Conservation (phyloP, 805 yeast species). For the Kluyveromyces dobzhanskii region DNA sequence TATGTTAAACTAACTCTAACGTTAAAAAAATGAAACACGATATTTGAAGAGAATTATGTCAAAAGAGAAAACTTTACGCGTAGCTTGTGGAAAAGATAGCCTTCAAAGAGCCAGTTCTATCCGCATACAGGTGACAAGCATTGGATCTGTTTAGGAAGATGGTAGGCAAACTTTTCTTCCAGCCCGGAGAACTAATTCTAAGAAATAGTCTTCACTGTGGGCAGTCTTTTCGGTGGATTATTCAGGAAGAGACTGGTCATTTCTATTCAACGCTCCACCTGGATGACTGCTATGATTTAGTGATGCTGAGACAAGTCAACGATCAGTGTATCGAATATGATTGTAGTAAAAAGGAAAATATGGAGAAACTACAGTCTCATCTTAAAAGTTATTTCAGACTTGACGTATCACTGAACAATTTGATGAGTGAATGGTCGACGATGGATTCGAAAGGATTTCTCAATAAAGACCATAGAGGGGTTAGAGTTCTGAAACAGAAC, state of each 20-base stretch:
- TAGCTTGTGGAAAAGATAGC: no score
- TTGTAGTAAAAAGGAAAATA: slow-evolving; percentile 25
- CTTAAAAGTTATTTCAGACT: slow-evolving; percentile 66
- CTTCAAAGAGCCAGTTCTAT: no score
- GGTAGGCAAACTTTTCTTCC: slow-evolving; percentile 1
- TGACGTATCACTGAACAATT: slow-evolving; percentile 40
- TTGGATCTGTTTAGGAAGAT: neutral
- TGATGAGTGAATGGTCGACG: slow-evolving; percentile 55
- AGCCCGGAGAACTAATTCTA: slow-evolving; percentile 36
- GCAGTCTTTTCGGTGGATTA: slow-evolving; percentile 29
- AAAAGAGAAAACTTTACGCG: no score
- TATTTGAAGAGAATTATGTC: no score
- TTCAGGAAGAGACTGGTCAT: slow-evolving; percentile 14
- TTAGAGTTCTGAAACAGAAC: slow-evolving; percentile 82
- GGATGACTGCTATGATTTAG: slow-evolving; percentile 40
- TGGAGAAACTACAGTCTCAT: slow-evolving; percentile 33
- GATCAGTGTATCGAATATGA: slow-evolving; percentile 43
- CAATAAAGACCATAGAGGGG: slow-evolving; percentile 42
- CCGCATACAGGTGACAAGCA: no score
- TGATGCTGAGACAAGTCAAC: slow-evolving; percentile 56
- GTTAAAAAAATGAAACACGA: no score
- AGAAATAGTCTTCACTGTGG: slow-evolving; percentile 32
- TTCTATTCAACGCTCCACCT: slow-evolving; percentile 23
- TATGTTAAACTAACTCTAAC: no score
- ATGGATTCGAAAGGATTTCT: slow-evolving; percentile 42